A percentile compares a stretch with the other conserved stretches of the same genome.
phyloP scores from a whole-genome alignment of 2,329 filamentous ascomycete genomes.

The Botrytis aclada region DNA sequence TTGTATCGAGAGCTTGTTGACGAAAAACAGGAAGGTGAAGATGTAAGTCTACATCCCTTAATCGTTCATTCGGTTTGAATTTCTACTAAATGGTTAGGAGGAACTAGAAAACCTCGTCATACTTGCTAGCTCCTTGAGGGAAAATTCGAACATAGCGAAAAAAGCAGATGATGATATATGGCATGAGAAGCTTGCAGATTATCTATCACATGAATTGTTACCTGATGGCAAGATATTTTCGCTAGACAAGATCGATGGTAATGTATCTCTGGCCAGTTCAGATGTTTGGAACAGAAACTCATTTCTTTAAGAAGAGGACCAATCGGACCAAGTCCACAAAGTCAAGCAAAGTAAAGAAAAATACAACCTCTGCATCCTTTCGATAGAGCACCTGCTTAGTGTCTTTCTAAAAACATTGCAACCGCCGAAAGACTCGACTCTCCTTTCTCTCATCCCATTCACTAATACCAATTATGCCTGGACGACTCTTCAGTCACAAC shows the following conservation, averaged over 20 bases:
- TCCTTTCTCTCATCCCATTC: slow-evolving; percentile 40
- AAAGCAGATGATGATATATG: slow-evolving; percentile 22
- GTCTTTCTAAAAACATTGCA: not conserved
- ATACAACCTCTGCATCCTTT: slow-evolving; percentile 24
- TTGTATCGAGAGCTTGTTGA: slow-evolving; percentile 17
- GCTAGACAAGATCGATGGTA: slow-evolving; percentile 31
- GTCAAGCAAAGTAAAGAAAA: slow-evolving; percentile 23
- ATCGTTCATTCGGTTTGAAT: fast-evolving
- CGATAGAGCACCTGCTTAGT: slow-evolving; percentile 18
- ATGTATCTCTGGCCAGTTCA: not conserved
- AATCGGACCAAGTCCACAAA: not conserved
- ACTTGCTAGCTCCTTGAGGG: slow-evolving; percentile 28
- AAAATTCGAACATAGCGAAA: slow-evolving; percentile 17
- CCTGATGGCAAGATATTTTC: slow-evolving; percentile 28
- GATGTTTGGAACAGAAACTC: not conserved
- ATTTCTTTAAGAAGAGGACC: not conserved
- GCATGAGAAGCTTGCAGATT: slow-evolving; percentile 25
- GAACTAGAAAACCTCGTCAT: slow-evolving; percentile 30
- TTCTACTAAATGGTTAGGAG: slow-evolving; percentile 20
- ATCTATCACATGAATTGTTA: slow-evolving; percentile 30
- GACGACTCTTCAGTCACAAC: slow-evolving; percentile 40
- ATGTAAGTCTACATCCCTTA: slow-evolving; percentile 14
- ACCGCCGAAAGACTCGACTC: slow-evolving; percentile 16
- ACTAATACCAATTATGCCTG: slow-evolving; percentile 39
- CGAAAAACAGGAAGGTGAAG: not conserved